Percentiles rank a stretch among this genome's conserved stretches.
phyloP scores from a whole-genome alignment of 2,329 filamentous ascomycete genomes.

The Trichoderma afroharzianum region DNA sequence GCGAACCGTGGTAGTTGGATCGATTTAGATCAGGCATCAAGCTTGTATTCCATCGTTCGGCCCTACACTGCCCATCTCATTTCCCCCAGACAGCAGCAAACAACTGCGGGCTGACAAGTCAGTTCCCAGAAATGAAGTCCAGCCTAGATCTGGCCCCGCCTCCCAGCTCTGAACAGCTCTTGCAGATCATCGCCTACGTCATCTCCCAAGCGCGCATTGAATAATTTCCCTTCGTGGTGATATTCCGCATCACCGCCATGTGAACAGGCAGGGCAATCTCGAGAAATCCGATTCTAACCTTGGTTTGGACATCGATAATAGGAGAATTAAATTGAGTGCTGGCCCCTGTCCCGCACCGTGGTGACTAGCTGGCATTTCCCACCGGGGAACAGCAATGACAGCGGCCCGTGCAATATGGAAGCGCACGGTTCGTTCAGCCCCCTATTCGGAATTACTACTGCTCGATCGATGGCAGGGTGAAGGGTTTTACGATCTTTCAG shows the following conservation, averaged over 20 bases:
- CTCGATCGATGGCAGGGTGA: background rate
- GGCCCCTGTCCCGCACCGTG: background rate
- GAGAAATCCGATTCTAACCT: background rate
- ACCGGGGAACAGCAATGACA: background rate
- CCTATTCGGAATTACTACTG: background rate
- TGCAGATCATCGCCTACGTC: background rate
- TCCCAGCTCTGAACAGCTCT: background rate
- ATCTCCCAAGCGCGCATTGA: background rate
- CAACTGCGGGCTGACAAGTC: conserved; percentile 7
- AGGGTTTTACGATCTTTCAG: background rate
- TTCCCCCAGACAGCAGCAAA: background rate
- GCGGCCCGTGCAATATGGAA: background rate
- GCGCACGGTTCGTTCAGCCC: conserved; percentile 7
- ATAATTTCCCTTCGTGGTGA: background rate
- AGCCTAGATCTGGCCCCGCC: conserved; percentile 7
- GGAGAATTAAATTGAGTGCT: background rate
- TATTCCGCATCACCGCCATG: background rate
- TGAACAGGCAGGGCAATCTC: conserved; percentile 5
- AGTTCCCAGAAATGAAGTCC: conserved; percentile 9
- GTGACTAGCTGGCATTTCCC: background rate
- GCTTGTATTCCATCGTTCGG: background rate
- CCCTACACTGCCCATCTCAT: background rate
- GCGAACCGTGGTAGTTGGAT: background rate
- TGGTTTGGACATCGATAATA: background rate
- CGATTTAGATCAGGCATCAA: background rate